Evolutionary conservation across 345 rosid genomes (phyloP).

Genomic region (Corymbia maculata): DNA sequence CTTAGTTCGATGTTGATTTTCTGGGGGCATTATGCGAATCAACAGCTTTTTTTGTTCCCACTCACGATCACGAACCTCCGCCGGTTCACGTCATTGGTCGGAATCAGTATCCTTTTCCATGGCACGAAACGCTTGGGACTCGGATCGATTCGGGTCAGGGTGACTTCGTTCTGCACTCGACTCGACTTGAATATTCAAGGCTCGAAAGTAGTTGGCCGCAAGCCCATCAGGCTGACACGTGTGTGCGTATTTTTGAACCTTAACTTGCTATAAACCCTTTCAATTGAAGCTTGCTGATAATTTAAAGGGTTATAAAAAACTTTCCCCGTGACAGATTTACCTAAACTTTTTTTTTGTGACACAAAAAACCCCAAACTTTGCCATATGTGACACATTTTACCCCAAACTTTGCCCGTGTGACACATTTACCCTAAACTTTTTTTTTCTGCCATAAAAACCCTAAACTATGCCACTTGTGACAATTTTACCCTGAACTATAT

Average conservation of each 20-base stretch:
- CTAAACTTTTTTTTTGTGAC: no score
- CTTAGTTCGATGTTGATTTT: background rate
- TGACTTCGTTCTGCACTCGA: rapidly evolving
- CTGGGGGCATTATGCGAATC: background rate
- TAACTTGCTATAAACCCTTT: background rate
- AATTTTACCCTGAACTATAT: no score
- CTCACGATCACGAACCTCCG: background rate
- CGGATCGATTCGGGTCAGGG: rapidly evolving
- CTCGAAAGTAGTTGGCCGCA: background rate
- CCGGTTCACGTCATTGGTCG: background rate
- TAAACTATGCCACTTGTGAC: no score
- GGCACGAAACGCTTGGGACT: background rate
- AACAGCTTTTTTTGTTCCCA: background rate
- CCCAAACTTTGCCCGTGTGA: no score
- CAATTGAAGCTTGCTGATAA: background rate
- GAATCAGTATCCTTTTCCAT: rapidly evolving
- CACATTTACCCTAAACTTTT: no score
- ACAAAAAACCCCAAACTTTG: no score
- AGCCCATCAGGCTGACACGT: background rate
- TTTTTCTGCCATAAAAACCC: no score
- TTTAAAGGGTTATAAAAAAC: no score
- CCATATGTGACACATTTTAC: no score
- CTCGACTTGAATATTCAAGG: background rate
- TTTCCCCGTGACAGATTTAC: no score
- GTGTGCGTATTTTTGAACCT: background rate